Base-by-base conservation (phyloP, 495 filamentous ascomycete genomes). In the Penicillium angulare region DNA sequence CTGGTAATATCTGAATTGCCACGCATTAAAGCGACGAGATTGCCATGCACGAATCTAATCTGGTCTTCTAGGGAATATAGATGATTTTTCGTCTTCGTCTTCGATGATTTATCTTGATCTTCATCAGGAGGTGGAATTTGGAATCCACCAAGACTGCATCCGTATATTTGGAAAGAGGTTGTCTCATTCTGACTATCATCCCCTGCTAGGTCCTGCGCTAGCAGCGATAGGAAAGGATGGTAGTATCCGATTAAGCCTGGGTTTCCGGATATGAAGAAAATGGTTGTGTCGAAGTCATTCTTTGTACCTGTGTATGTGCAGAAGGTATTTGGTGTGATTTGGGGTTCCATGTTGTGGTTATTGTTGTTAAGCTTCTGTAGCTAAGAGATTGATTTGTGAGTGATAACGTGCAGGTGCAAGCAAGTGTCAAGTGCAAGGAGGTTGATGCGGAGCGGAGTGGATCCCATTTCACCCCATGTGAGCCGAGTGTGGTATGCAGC, bases 171-270 rank as follows among this genome's bases (percentile, higher is more conserved):
- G 27, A 68, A 61, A 15, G 57, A 54, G 0, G 42, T 36, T 0
- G 35, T 13, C 5, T 44, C 36, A 21, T 17, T 23, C 5, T 17
- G 22, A 6, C 7, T 12, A 26, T 35, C 18, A 18, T 12, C 1
- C 35, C 45, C 9, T 47, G 26, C 35, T 17, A 67, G 53, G 29
- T 66, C 49, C 10, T 55, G 40, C 22, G 70, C 64, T 4, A 86
- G 67, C 20, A 72, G 67, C 38, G 67, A 83, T 18, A 90, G 74
- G 66, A 95, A 96, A 1, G 79, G 74, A 29, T 76, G 64, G 68
- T 97, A 97, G 74, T 91, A 97, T 24, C 69, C 72, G 38, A 96
- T 84, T 27, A 96, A 71, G 0, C 92, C 92, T 8, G 92, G 92
- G 53, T 96, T 96, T 13, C 92, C 92, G 22, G 90, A 76, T 33